Conservation (phyloP, 2,329 filamentous ascomycete species). For the Raffaelea ambrosiae region DNA sequence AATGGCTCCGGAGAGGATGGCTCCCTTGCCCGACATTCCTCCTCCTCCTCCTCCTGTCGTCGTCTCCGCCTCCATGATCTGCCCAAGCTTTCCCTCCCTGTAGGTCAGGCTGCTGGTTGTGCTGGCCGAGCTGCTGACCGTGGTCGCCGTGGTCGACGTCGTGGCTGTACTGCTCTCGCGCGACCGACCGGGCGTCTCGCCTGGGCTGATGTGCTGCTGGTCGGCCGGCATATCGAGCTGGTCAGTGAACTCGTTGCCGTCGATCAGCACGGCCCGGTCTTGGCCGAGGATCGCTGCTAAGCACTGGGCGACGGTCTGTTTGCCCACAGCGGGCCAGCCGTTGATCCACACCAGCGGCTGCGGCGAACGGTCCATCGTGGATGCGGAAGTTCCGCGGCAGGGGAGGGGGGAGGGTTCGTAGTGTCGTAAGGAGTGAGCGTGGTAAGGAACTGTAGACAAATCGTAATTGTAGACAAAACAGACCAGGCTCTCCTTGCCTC, state of each 20-base stretch:
- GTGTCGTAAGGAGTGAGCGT: no score
- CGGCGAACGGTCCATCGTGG: neutral
- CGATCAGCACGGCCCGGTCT: slow-evolving; percentile 20
- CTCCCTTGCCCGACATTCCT: neutral
- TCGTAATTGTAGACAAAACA: no score
- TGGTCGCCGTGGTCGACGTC: no score
- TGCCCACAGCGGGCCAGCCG: slow-evolving; percentile 24
- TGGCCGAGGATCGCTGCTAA: slow-evolving; percentile 20
- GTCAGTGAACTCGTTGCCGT: slow-evolving; percentile 11
- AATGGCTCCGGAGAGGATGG: neutral
- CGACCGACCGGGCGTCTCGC: neutral
- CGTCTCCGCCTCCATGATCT: neutral
- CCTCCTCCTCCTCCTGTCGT: no score
- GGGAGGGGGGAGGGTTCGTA: no score
- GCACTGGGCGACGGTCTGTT: slow-evolving; percentile 22
- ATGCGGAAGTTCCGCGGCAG: no score
- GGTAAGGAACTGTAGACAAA: no score
- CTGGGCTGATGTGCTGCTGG: neutral
- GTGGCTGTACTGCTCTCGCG: neutral
- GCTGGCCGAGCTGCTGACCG: no score
- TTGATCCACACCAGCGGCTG: slow-evolving; percentile 24
- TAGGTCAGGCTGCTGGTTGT: neutral
- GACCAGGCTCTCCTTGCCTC: no score
- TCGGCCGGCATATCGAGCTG: slow-evolving; percentile 6
- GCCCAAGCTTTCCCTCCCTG: neutral